A percentile compares a stretch with the other conserved stretches of the same genome.
phyloP scores from a whole-genome alignment of 2,329 filamentous ascomycete species.

The Fusarium multiceps region DNA sequence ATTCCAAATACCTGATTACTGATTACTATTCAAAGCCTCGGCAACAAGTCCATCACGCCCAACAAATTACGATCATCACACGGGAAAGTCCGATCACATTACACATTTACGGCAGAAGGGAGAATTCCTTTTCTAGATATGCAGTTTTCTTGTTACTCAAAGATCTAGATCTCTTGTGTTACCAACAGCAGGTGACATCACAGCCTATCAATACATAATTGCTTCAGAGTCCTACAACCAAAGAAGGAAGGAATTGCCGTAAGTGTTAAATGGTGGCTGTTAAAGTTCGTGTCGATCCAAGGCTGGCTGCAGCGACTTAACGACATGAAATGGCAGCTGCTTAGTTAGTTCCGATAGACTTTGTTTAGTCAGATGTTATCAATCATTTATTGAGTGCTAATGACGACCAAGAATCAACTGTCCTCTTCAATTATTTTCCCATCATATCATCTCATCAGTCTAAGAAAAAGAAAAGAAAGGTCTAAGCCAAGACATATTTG shows the following conservation, averaged over 20 bases:
- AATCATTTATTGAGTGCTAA: background rate
- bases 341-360: background rate
- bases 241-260: background rate
- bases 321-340: background rate
- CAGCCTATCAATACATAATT: background rate
- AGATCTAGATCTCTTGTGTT: background rate
- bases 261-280: slow-evolving; percentile 1
- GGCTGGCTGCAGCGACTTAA: background rate
- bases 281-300: background rate
- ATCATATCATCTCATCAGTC: background rate
- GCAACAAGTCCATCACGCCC: background rate
- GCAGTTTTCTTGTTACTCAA: background rate
- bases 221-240: background rate
- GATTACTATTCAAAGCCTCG: background rate
- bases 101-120: background rate
- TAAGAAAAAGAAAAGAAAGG: background rate
- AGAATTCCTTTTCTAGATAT: background rate
- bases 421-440: background rate
- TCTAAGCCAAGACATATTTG: background rate
- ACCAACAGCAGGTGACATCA: background rate
- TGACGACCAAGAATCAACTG: background rate
- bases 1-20: slow-evolving; percentile 6
- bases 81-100: background rate
- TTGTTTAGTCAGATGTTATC: background rate
- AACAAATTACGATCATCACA: background rate